Evolutionary conservation across 805 yeast species (phyloP), one percentile per base, ranked within the genome.

Genomic region (Kuraishia hungarica): DNA sequence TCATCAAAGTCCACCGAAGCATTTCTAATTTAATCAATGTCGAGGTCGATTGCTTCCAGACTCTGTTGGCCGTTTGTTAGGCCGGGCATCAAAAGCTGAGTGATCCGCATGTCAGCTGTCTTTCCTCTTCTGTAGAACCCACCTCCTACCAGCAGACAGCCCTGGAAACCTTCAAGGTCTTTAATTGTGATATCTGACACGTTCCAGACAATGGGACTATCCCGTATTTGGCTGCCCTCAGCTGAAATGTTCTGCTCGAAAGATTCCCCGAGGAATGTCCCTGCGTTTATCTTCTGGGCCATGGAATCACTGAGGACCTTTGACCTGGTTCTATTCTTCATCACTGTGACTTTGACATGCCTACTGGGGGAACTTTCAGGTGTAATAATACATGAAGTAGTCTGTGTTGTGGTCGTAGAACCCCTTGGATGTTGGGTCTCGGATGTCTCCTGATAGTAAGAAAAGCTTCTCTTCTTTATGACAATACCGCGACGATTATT

Each of bases 321-420:
- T 48, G 50, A 22, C 39, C 49, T 11, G 54, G 53, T 26, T 51
- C 48, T 5, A 56, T 54, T 22, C 56, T 58, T 2, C 67, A 64
- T 24, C 28, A 48, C 29, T 2, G 28, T 48, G 20, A 23, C 17
- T 17, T 15, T 48, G 46, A 28, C 26, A n/a, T 48, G 26, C 21
- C 19, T 28, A 17, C 21, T 24, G 26, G 51, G 28, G 20, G 28
- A 20, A 23, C 17, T 15, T 15, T 35, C 43, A 17, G 43, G 43
- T 13, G 43, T 35, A 13, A 35, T 35, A 13, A 35, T 35, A 35
- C 17, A 35, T 10, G 43, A 13, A 17, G 43, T 35, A 35, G 43
- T 35, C 43, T 35, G 17, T 35, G 43, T 35, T 35, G 43, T 35
- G 17, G 43, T 35, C 11, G 17, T 35, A 13, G 43, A 8, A 13